phyloP scores from a whole-genome alignment of 495 filamentous ascomycete genomes.

The Neurospora intermedia region DNA sequence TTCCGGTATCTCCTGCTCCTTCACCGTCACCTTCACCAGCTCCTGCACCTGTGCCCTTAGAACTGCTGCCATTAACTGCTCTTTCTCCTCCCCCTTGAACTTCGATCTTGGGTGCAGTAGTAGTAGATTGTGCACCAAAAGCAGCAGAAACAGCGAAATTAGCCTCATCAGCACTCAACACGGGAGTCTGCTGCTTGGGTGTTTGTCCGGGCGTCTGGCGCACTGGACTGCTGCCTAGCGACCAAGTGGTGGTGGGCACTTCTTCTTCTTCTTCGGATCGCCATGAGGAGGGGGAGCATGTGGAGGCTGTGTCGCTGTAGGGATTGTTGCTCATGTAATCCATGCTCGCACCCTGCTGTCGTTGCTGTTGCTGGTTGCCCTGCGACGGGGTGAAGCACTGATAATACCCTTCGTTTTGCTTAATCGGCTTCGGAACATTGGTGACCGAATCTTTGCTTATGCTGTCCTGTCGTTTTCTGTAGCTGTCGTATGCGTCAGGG shows the following conservation, averaged over 20 bases:
- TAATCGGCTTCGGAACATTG: conserved; percentile 37
- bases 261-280: conserved; percentile 23
- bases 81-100: background rate
- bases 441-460: conserved; percentile 35
- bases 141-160: background rate
- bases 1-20: background rate
- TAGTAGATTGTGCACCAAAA: background rate
- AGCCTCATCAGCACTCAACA: conserved; percentile 8
- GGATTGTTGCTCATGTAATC: conserved; percentile 5
- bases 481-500: background rate
- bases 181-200: conserved; percentile 18
- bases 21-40: background rate
- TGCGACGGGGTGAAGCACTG: conserved; percentile 34
- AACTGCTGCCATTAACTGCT: background rate
- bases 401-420: conserved; percentile 40
- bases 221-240: conserved; percentile 30
- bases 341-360: conserved; percentile 3
- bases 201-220: conserved; percentile 17
- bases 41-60: background rate
- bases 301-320: conserved; percentile 4
- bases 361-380: conserved; percentile 9
- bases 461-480: conserved; percentile 4
- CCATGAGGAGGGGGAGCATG: background rate
- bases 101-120: no score
- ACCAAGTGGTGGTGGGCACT: conserved; percentile 32